phyloP scores from a whole-genome alignment of 208 protist species.

The Acanthamoeba sp. region DNA sequence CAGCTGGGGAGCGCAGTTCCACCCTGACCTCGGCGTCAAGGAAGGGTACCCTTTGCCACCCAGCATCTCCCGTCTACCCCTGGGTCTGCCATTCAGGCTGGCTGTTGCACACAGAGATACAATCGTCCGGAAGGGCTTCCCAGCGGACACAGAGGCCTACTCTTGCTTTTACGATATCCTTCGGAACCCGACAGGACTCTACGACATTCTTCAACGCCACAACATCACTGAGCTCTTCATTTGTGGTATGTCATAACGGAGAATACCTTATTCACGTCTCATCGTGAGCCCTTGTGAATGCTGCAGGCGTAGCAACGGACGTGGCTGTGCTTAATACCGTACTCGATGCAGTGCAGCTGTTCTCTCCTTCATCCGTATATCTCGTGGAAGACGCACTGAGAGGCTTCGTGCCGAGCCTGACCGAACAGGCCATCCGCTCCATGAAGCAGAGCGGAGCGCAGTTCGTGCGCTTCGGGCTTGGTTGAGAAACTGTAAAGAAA shows the following conservation, averaged over 20 bases:
- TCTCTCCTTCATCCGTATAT: neutral
- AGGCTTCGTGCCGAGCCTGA: constrained; percentile 53
- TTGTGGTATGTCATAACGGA: neutral
- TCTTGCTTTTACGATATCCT: constrained; percentile 71
- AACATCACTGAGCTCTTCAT: constrained; percentile 42
- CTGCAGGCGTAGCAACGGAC: constrained; percentile 51
- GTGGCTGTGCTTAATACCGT: constrained; percentile 68
- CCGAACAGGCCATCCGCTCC: neutral
- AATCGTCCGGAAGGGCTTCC: constrained; percentile 60
- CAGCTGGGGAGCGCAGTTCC: constrained; percentile 84
- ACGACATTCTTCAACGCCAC: constrained; percentile 14
- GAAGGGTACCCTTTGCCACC: neutral
- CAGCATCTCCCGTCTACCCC: neutral
- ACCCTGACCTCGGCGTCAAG: constrained; percentile 71
- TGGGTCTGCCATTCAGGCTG: neutral
- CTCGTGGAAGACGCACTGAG: constrained; percentile 39
- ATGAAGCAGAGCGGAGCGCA: neutral
- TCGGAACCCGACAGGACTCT: constrained; percentile 2
- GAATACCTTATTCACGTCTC: neutral
- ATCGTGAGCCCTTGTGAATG: neutral
- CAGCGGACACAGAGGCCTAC: constrained; percentile 45
- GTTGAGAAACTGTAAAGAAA: neutral
- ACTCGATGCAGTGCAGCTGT: constrained; percentile 42
- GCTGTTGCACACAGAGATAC: neutral
- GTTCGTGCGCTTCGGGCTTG: neutral